These are phyloP conservation scores for Fusarium sublunatum DNA, from an alignment of 2,329 filamentous ascomycete genomes.

Conservation along the genomic window DNA sequence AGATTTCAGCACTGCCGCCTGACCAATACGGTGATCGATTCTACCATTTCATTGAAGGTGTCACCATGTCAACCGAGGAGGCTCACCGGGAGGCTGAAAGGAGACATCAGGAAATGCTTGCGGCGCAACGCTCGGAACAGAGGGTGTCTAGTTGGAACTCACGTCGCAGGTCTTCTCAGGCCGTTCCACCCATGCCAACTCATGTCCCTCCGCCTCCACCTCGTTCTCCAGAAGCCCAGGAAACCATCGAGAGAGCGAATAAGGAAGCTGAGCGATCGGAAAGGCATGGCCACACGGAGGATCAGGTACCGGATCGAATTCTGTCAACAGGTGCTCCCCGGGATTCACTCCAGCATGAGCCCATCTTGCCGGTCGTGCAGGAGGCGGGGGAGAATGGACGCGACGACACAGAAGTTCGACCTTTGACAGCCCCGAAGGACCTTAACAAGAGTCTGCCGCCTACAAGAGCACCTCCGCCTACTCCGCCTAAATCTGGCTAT, in stretches of 20 bases:
- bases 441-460: slow-evolving; percentile 53
- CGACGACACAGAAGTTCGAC: slow-evolving; percentile 55
- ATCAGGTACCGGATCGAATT: slow-evolving; percentile 71
- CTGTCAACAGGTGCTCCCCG: slow-evolving; percentile 55
- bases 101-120: slow-evolving; percentile 69
- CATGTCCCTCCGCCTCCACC: slow-evolving; percentile 58
- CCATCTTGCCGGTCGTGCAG: slow-evolving; percentile 83
- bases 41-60: slow-evolving; percentile 87
- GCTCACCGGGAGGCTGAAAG: slow-evolving; percentile 73
- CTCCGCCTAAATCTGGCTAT: slow-evolving; percentile 49
- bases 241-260: slow-evolving; percentile 56
- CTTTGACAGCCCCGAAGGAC: slow-evolving; percentile 57
- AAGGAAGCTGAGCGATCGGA: slow-evolving; percentile 53
- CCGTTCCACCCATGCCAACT: slow-evolving; percentile 58
- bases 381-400: slow-evolving; percentile 78
- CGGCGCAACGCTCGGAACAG: slow-evolving; percentile 50
- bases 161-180: slow-evolving; percentile 49
- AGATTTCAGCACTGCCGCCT: slow-evolving; percentile 93
- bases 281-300: slow-evolving; percentile 50
- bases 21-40: slow-evolving; percentile 94
- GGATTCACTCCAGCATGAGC: slow-evolving; percentile 66
- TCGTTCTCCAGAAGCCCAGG: slow-evolving; percentile 53
- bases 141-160: slow-evolving; percentile 54
- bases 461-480: slow-evolving; percentile 55
- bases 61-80: slow-evolving; percentile 91